Conservation (phyloP, 176 grass and related monocot genomes). For the Raddia guianensis region DNA sequence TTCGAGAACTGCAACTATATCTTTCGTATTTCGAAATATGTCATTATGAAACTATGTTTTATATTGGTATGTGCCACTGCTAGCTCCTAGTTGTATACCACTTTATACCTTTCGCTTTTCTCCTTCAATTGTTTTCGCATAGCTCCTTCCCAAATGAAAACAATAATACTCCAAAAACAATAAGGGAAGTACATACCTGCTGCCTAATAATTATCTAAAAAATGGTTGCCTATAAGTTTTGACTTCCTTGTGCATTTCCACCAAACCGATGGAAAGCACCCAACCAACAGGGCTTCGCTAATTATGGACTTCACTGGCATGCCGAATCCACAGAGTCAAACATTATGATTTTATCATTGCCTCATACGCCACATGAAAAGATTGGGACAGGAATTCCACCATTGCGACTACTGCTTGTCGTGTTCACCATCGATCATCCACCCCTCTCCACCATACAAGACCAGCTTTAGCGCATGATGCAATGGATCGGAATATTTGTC, state of each 20-base stretch:
- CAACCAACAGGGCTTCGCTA: not conserved
- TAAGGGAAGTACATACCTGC: no score
- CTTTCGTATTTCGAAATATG: no score
- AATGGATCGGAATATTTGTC: constrained; percentile 9
- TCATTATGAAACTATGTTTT: no score
- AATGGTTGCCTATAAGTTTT: not conserved
- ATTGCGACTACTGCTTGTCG: not conserved
- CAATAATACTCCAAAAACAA: no score
- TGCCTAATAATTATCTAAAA: no score
- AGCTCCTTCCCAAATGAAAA: no score
- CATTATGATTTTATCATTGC: not conserved
- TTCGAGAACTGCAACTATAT: no score
- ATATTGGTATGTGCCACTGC: no score
- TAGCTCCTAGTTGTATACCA: no score
- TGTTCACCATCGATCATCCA: not conserved
- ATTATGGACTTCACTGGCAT: not conserved
- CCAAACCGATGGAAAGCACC: not conserved
- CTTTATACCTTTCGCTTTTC: no score
- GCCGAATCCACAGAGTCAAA: not conserved
- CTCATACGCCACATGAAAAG: not conserved
- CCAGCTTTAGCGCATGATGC: not conserved
- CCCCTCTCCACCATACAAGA: not conserved
- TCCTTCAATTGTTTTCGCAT: no score
- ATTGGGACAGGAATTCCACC: not conserved
- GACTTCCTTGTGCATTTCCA: not conserved